Percentiles rank a stretch among this genome's conserved stretches.
Evolutionary conservation across 768 basidiomycete genomes (phyloP).

Genomic region (Termitomyces eurrhizus): DNA sequence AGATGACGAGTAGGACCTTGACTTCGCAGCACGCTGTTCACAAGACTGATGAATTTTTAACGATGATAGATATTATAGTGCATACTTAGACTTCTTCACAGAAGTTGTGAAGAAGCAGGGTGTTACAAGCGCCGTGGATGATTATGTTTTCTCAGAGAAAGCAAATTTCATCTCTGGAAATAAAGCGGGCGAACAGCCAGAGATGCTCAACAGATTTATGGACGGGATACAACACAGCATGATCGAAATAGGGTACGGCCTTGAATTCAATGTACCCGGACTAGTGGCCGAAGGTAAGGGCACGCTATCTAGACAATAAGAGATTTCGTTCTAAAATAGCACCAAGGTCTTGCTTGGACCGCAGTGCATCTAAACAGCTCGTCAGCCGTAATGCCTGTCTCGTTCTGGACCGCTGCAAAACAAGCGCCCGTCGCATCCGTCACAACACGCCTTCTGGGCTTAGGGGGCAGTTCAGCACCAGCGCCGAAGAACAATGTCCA

Average conservation of each 20-base stretch:
- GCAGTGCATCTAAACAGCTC: slow-evolving; percentile 42
- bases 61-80: slow-evolving; percentile 45
- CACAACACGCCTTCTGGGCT: slow-evolving; percentile 6
- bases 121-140: slow-evolving; percentile 40
- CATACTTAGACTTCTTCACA: slow-evolving; percentile 49
- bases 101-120: slow-evolving; percentile 35
- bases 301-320: background rate
- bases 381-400: slow-evolving; percentile 26
- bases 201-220: slow-evolving; percentile 47
- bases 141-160: slow-evolving; percentile 48
- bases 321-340: background rate
- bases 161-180: slow-evolving; percentile 35
- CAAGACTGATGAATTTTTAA: background rate
- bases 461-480: background rate
- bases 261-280: slow-evolving; percentile 58
- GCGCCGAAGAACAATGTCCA: slow-evolving; percentile 24
- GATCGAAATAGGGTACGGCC: slow-evolving; percentile 60
- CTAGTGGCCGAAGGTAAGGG: slow-evolving; percentile 56
- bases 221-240: slow-evolving; percentile 59
- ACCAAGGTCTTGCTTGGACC: slow-evolving; percentile 51
- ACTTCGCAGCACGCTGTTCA: too few relatives aligned
- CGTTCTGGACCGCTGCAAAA: slow-evolving; percentile 17
- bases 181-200: slow-evolving; percentile 29
- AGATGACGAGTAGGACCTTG: slow-evolving; percentile 41
- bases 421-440: slow-evolving; percentile 1